phyloP scores from a whole-genome alignment of 768 basidiomycete genomes.

The Pisolithus tinctorius region DNA sequence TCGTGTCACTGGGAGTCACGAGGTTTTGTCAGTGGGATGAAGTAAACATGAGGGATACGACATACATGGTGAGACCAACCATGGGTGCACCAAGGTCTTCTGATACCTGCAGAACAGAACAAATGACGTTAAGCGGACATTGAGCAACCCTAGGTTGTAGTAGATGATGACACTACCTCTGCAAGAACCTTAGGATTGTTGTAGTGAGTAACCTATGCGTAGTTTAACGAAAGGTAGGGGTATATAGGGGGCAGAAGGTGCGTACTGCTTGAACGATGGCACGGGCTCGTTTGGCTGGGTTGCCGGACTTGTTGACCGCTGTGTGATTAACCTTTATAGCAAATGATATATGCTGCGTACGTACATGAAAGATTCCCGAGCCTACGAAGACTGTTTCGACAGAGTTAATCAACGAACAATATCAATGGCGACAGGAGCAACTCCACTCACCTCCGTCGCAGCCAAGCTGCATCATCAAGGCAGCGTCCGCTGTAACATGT shows the following conservation, averaged over 20 bases:
- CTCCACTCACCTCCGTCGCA: conserved; percentile 80
- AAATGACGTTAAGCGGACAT: conserved; percentile 1
- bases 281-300: conserved; percentile 88
- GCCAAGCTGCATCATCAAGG: conserved; percentile 97
- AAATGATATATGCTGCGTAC: conserved; percentile 21
- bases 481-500: conserved; percentile 69
- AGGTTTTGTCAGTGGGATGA: not conserved
- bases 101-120: conserved; percentile 44
- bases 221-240: conserved; percentile 2
- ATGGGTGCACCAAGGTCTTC: conserved; percentile 86
- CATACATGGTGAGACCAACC: conserved; percentile 85
- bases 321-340: not conserved
- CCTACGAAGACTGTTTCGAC: conserved; percentile 83
- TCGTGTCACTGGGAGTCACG: conserved; percentile 40
- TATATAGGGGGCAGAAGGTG: conserved; percentile 2
- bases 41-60: conserved; percentile 1
- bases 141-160: not conserved
- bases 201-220: conserved; percentile 75
- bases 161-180: conserved; percentile 43
- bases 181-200: conserved; percentile 91
- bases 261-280: conserved; percentile 93
- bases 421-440: not conserved
- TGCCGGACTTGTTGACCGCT: conserved; percentile 59
- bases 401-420: not conserved
- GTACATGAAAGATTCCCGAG: conserved; percentile 90